Conservation (phyloP, 441 rosid species). For the Macaranga tanarius region DNA sequence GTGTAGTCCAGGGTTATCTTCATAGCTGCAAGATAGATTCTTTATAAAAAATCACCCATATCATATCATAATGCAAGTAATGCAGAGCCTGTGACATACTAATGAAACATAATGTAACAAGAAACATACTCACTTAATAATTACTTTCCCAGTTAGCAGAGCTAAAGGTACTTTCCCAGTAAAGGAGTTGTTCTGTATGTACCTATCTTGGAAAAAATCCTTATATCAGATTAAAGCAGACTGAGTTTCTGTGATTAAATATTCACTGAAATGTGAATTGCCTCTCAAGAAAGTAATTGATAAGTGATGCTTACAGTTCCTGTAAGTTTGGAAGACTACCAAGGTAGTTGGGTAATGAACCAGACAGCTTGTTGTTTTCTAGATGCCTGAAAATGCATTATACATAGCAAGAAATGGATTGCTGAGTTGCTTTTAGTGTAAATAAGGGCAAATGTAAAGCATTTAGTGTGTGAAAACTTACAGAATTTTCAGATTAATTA, state of each 20-base stretch:
- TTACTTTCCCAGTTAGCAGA: constrained; percentile 54
- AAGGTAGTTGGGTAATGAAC: constrained; percentile 67
- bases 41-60: constrained; percentile 1
- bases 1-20: constrained; percentile 58
- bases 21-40: constrained; percentile 48
- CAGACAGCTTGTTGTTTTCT: constrained; percentile 76
- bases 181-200: constrained; percentile 78
- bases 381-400: constrained; percentile 61
- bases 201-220: constrained; percentile 40
- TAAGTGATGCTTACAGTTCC: constrained; percentile 64
- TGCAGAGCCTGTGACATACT: background rate
- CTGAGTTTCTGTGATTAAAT: background rate
- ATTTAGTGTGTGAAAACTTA: constrained; percentile 44
- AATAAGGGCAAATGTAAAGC: constrained; percentile 6
- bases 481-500: constrained; percentile 66
- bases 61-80: background rate
- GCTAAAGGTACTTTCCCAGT: constrained; percentile 63
- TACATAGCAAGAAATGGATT: constrained; percentile 19
- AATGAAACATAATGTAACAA: background rate
- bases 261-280: constrained; percentile 10
- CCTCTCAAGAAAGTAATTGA: background rate
- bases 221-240: background rate
- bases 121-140: constrained; percentile 61
- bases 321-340: constrained; percentile 62
- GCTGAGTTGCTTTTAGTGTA: constrained; percentile 2